Evolutionary conservation across 257 asterid genomes (phyloP).

Genomic region (Capsicum chinense): DNA sequence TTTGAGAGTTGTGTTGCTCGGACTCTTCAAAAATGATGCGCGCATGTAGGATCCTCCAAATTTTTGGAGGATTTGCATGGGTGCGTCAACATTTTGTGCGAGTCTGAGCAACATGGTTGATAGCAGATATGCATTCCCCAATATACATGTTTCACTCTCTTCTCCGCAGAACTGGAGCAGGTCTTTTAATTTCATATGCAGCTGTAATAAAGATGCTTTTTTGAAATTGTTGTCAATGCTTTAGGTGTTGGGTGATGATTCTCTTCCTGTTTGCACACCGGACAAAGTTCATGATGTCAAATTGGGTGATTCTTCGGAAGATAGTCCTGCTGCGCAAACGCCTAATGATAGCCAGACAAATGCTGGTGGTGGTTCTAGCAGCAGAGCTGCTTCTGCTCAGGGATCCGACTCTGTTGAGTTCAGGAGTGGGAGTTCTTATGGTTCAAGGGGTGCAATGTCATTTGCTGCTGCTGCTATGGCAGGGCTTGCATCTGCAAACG

Average conservation of each 20-base stretch:
- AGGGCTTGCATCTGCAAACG: constrained; percentile 81
- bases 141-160: background rate
- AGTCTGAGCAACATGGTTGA: background rate
- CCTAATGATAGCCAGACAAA: constrained; percentile 66
- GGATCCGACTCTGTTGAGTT: constrained; percentile 68
- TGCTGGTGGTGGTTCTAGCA: constrained; percentile 74
- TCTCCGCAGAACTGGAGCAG: background rate
- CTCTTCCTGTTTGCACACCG: constrained; percentile 72
- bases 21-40: background rate
- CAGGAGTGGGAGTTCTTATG: constrained; percentile 72
- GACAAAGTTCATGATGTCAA: constrained; percentile 93
- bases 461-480: constrained; percentile 99
- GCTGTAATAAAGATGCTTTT: background rate
- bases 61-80: background rate
- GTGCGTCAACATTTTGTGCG: background rate
- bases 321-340: constrained; percentile 47
- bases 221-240: constrained; percentile 9
- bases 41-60: background rate
- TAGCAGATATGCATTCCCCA: background rate
- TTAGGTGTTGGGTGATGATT: constrained; percentile 81
- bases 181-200: background rate
- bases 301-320: constrained; percentile 76
- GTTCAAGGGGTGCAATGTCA: constrained; percentile 95
- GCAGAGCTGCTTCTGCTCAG: constrained; percentile 59
- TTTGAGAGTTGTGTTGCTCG: background rate